Conservation (phyloP, 345 rosid species). For the Populus tremula region DNA sequence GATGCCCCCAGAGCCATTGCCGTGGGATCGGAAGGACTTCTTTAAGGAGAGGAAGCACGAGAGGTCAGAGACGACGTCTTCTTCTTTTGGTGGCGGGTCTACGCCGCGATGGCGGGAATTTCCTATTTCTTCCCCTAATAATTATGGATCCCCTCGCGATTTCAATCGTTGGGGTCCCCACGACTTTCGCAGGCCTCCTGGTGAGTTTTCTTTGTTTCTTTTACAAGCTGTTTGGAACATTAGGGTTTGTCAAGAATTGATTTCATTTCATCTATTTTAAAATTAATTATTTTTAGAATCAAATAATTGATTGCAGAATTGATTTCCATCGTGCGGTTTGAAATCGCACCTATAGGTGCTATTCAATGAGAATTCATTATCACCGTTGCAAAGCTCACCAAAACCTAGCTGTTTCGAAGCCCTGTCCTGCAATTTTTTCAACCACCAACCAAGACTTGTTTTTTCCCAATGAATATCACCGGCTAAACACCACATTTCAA, state of each 20-base stretch:
- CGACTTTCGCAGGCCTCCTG: slow-evolving; percentile 80
- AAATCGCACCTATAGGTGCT: neutral
- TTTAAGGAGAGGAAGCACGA: slow-evolving; percentile 86
- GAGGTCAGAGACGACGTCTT: slow-evolving; percentile 44
- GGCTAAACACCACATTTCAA: neutral
- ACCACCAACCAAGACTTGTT: neutral
- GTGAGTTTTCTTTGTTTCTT: slow-evolving; percentile 31
- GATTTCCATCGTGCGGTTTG: neutral
- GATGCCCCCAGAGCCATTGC: slow-evolving; percentile 95
- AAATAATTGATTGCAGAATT: neutral
- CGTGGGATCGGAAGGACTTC: slow-evolving; percentile 90
- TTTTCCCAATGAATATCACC: neutral
- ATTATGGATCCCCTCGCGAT: slow-evolving; percentile 46
- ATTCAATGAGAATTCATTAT: neutral
- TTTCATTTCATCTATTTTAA: neutral
- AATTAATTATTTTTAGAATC: neutral
- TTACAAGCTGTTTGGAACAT: no score
- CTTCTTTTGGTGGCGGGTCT: slow-evolving; percentile 38
- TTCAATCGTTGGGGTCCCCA: slow-evolving; percentile 55
- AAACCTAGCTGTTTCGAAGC: neutral
- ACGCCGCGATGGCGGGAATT: slow-evolving; percentile 75
- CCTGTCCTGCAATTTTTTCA: neutral
- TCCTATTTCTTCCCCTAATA: slow-evolving; percentile 42
- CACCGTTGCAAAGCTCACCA: neutral
- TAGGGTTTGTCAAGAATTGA: neutral